These are phyloP conservation scores for Begonia fuchsioides DNA, from an alignment of 306 rosid species.

Conservation along the genomic window DNA sequence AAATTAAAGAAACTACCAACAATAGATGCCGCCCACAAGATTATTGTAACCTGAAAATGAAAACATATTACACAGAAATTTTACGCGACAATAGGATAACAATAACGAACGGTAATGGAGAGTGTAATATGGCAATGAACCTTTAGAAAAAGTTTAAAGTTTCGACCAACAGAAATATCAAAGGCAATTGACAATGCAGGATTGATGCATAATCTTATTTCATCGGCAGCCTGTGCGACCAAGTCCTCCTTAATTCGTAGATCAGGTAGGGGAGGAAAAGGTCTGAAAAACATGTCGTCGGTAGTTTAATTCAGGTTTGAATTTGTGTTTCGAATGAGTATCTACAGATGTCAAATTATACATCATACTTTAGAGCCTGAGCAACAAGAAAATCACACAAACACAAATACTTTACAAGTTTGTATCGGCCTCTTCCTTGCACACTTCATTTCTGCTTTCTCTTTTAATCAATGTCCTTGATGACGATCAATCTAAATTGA, in stretches of 20 bases:
- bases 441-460: no score
- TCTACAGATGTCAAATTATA: no score
- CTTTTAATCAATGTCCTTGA: no score
- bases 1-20: slow-evolving; percentile 67
- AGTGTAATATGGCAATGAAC: slow-evolving; percentile 17
- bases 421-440: no score
- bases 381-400: no score
- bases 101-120: background rate
- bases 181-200: slow-evolving; percentile 46
- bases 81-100: background rate
- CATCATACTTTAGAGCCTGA: no score
- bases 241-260: slow-evolving; percentile 71
- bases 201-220: slow-evolving; percentile 50
- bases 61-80: background rate
- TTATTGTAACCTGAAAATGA: slow-evolving; percentile 49
- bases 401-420: no score
- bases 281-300: slow-evolving; percentile 35
- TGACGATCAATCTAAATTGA: no score
- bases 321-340: no score
- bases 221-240: slow-evolving; percentile 41
- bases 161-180: slow-evolving; percentile 66
- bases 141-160: slow-evolving; percentile 55
- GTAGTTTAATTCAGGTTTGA: no score
- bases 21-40: slow-evolving; percentile 42
- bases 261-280: slow-evolving; percentile 94